A percentile compares a stretch with the other conserved stretches of the same genome.
Conservation (phyloP, 257 asterid genomes). For the Nicotiana sylvestris region DNA sequence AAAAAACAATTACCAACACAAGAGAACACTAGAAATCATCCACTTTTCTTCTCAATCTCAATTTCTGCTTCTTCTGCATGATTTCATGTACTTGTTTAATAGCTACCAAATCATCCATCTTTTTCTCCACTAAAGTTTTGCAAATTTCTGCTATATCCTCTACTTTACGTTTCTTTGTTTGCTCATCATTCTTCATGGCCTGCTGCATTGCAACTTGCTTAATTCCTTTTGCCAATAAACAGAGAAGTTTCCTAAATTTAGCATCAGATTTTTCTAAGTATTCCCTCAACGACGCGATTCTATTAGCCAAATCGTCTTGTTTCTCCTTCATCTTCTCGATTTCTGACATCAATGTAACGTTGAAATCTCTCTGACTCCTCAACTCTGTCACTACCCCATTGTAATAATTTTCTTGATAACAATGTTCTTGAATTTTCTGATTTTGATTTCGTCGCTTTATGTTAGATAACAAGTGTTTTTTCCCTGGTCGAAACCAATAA, state of each 20-base stretch:
- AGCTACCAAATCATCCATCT: not conserved
- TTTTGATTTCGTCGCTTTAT: slow-evolving; percentile 32
- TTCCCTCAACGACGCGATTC: slow-evolving; percentile 15
- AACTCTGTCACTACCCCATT: slow-evolving; percentile 7
- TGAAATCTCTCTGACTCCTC: slow-evolving; percentile 13
- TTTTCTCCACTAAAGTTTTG: slow-evolving; percentile 13
- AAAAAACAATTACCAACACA: too few relatives aligned
- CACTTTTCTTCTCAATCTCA: not conserved
- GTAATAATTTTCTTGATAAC: not conserved
- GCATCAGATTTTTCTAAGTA: slow-evolving; percentile 7
- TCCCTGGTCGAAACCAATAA: slow-evolving; percentile 45
- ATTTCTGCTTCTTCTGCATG: not conserved
- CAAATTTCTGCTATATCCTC: slow-evolving; percentile 2
- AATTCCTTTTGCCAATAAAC: slow-evolving; percentile 22
- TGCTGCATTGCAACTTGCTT: slow-evolving; percentile 8
- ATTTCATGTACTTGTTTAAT: not conserved
- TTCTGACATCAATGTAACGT: slow-evolving; percentile 23
- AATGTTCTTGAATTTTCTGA: not conserved
- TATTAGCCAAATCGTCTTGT: slow-evolving; percentile 22
- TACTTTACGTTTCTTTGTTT: not conserved
- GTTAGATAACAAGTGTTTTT: slow-evolving; percentile 34
- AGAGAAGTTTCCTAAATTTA: slow-evolving; percentile 5
- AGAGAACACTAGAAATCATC: not conserved
- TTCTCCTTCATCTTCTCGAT: slow-evolving; percentile 28
- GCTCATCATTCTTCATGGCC: not conserved